Evolutionary conservation across 352 stramenopile species (phyloP).

Genomic region (Pythium rishiriense): DNA sequence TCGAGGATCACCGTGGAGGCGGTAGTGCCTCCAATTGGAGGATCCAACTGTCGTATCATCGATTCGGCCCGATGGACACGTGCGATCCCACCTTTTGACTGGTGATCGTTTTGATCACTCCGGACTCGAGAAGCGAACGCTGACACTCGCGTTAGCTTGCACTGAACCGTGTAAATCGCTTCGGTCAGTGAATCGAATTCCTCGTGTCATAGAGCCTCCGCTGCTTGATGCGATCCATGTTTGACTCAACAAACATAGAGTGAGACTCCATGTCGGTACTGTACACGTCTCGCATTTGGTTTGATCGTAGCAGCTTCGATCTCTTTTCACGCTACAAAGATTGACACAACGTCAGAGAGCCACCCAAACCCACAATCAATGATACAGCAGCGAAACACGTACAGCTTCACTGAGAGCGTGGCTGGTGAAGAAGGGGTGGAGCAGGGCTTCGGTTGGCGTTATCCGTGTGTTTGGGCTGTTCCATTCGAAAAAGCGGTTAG

Average conservation of each 20-base stretch:
- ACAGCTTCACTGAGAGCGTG: constrained; percentile 44
- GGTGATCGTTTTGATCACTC: too few species aligned
- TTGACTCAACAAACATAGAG: constrained; percentile 32
- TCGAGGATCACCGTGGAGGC: too few species aligned
- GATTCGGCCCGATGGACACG: too few species aligned
- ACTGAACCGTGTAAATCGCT: too few species aligned
- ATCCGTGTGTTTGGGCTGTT: constrained; percentile 88
- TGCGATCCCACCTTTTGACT: too few species aligned
- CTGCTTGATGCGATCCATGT: constrained; percentile 32
- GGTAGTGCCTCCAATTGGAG: too few species aligned
- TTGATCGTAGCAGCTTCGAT: constrained; percentile 29
- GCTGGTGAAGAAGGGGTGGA: constrained; percentile 91
- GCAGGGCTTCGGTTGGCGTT: constrained; percentile 89
- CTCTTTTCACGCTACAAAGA: constrained; percentile 32
- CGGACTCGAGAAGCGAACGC: neutral
- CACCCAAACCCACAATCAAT: neutral
- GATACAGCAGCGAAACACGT: neutral
- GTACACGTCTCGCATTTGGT: constrained; percentile 32
- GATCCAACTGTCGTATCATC: too few species aligned
- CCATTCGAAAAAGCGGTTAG: neutral
- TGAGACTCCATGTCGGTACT: constrained; percentile 21
- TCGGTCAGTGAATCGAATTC: constrained; percentile 26
- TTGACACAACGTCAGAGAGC: neutral
- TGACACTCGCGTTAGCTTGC: too few species aligned
- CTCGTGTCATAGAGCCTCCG: constrained; percentile 29